These are phyloP conservation scores for Parietichytrium sp. DNA, from an alignment of 108 stramenopile species.

Conservation along the genomic window DNA sequence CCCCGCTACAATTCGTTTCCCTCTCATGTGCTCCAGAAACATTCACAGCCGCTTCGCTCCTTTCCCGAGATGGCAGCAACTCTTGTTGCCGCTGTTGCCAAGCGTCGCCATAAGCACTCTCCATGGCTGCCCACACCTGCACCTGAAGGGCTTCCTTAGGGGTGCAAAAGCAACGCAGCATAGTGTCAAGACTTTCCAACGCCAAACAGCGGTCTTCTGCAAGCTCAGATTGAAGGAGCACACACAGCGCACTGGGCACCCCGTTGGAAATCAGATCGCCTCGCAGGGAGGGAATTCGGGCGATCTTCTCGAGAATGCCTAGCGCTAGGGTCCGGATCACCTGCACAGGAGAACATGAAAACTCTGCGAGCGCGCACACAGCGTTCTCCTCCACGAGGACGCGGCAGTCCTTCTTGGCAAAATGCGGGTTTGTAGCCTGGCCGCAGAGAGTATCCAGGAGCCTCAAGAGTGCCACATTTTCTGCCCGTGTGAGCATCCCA, in stretches of 20 bases:
- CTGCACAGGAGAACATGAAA: background rate
- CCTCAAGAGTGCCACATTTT: background rate
- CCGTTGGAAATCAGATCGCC: background rate
- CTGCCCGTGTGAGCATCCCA: background rate
- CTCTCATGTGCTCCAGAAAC: too few species aligned
- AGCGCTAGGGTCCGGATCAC: background rate
- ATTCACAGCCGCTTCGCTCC: too few species aligned
- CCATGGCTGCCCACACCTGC: too few species aligned
- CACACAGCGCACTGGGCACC: background rate
- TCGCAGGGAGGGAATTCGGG: background rate
- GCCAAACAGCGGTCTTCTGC: conserved; percentile 33
- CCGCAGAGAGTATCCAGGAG: background rate
- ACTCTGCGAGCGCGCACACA: background rate
- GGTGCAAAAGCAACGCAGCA: too few species aligned
- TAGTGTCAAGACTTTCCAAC: background rate
- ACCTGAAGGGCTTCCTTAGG: too few species aligned
- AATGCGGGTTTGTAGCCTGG: background rate
- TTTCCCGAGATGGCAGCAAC: too few species aligned
- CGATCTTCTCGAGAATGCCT: background rate
- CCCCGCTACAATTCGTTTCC: too few species aligned
- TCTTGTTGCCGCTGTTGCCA: too few species aligned
- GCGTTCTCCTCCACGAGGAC: background rate
- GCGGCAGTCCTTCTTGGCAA: background rate
- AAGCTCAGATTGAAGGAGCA: conserved; percentile 12
- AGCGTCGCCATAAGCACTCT: too few species aligned